Evolutionary conservation across 805 yeast species (phyloP), one percentile per base, ranked within the genome.

Genomic region (Hanseniaspora valbyensis): DNA sequence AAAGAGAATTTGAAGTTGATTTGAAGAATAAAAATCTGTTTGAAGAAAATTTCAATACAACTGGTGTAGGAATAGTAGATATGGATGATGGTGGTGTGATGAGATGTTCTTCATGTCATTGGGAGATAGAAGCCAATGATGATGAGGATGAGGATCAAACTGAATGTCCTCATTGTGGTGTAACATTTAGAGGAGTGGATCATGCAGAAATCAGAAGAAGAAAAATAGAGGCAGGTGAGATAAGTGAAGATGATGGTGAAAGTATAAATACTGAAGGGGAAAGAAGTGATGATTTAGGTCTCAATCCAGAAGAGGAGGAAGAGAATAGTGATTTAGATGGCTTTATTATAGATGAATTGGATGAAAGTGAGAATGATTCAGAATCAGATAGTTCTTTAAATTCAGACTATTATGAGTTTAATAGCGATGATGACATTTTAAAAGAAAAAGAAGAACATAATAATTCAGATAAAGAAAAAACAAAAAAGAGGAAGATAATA

Each of bases 81-180:
- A 57, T 55, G 49, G 68, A 67, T 26, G 76, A 76, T 26, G 90
- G 83, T 58, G 88, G 88, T 2, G 84, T 83, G 9, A 76, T 83
- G 0, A 65, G 90, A 50, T 83, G 92, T 59, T 76, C 83, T 7
- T 74, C 76, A 52, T 83, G 92, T 61, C 87, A 80, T 58, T 83
- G 90, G 90, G 90, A 83, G 58, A 78, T 82, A 7, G 62, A 58
- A 37, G 41, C 48, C 3, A 18, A 6, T 0, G 36, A 32, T 13
- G 50, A 34, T 7, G 16, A 37, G 13, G 62, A 58, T 30, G 61
- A 56, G 0, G 76, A 76, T 54, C 87, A 84, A 0, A 65, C 72
- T 3, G 68, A 64, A n/a, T 83, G 92, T 58, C 70, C 76, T 5
- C 82, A 83, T 58, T 83, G 92, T 62, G 81, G 82, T 4, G 66